Percentiles rank a stretch among this genome's conserved stretches.
These are phyloP conservation scores for Candida ulmi DNA, from an alignment of 805 yeast species.

Conservation along the genomic window DNA sequence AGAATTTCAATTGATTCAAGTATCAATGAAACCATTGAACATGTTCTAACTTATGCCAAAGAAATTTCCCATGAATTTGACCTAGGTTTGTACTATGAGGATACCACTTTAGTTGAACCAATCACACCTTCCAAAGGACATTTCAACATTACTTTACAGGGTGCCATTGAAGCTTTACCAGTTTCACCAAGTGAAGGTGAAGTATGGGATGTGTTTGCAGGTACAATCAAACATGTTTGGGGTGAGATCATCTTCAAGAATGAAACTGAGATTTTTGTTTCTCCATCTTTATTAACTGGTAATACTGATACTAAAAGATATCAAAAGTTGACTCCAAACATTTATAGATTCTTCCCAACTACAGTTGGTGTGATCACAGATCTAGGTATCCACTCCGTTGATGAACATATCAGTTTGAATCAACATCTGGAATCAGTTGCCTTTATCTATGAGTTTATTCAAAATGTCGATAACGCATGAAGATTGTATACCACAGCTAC, in stretches of 20 bases:
- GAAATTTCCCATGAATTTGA: slow-evolving; percentile 1
- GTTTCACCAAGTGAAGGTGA: neutral
- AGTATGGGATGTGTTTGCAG: slow-evolving; percentile 15
- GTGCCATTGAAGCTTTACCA: neutral
- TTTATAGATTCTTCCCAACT: slow-evolving; percentile 39
- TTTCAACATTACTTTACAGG: slow-evolving; percentile 14
- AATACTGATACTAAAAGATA: slow-evolving; percentile 59
- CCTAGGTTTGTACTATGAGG: slow-evolving; percentile 2
- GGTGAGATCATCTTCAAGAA: slow-evolving; percentile 44
- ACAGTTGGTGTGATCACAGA: slow-evolving; percentile 5
- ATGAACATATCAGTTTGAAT: slow-evolving; percentile 50
- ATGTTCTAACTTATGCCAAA: neutral
- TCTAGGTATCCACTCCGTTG: slow-evolving; percentile 46
- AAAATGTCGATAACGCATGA: neutral
- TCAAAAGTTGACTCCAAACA: slow-evolving; percentile 47
- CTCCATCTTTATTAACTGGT: slow-evolving; percentile 49
- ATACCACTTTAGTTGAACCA: slow-evolving; percentile 7
- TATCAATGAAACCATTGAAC: slow-evolving; percentile 28
- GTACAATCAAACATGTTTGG: slow-evolving; percentile 46
- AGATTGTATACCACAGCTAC: neutral
- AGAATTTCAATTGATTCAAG: slow-evolving; percentile 46
- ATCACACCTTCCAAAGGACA: slow-evolving; percentile 24
- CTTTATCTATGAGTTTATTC: slow-evolving; percentile 44
- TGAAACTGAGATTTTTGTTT: slow-evolving; percentile 17
- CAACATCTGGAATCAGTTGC: slow-evolving; percentile 55